A percentile compares a stretch with the other conserved stretches of the same genome.
Conservation (phyloP, 164 flowering plant species). For the Vitis rotundifolia region DNA sequence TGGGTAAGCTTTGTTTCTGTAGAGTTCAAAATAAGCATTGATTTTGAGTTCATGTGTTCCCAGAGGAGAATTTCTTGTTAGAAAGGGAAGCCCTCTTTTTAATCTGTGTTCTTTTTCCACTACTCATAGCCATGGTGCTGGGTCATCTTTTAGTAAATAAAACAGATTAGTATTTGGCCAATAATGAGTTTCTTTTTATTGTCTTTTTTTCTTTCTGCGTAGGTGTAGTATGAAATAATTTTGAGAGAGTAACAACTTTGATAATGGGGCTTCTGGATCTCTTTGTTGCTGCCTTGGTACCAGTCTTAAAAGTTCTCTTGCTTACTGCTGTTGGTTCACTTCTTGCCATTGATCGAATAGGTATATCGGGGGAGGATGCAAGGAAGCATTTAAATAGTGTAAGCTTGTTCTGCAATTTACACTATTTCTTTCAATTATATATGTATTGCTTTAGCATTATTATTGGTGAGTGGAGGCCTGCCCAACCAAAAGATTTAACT, state of each 20-base stretch:
- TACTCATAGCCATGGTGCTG: too few species aligned
- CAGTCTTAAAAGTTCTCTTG: slow-evolving; percentile 53
- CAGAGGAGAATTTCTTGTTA: too few species aligned
- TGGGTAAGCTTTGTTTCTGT: too few species aligned
- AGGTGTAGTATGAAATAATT: too few species aligned
- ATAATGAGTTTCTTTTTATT: too few species aligned
- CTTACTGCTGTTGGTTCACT: slow-evolving; percentile 51
- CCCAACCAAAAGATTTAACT: background rate
- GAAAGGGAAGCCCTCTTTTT: too few species aligned
- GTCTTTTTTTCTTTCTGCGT: too few species aligned
- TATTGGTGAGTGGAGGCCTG: background rate
- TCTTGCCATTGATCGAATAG: slow-evolving; percentile 40
- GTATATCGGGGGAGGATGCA: slow-evolving; percentile 47
- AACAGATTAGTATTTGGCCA: too few species aligned
- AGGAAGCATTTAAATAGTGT: slow-evolving; percentile 53
- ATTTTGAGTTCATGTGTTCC: too few species aligned
- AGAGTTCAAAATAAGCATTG: too few species aligned
- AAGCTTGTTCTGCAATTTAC: slow-evolving; percentile 8
- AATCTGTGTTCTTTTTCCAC: too few species aligned
- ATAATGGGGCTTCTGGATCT: slow-evolving; percentile 45
- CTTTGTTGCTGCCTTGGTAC: slow-evolving; percentile 37
- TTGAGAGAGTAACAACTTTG: background rate
- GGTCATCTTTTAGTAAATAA: too few species aligned
- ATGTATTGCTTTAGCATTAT: background rate
- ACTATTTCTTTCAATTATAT: background rate